Evolutionary conservation across 352 stramenopile genomes (phyloP).

Genomic region (Elongisporangium anandrum): DNA sequence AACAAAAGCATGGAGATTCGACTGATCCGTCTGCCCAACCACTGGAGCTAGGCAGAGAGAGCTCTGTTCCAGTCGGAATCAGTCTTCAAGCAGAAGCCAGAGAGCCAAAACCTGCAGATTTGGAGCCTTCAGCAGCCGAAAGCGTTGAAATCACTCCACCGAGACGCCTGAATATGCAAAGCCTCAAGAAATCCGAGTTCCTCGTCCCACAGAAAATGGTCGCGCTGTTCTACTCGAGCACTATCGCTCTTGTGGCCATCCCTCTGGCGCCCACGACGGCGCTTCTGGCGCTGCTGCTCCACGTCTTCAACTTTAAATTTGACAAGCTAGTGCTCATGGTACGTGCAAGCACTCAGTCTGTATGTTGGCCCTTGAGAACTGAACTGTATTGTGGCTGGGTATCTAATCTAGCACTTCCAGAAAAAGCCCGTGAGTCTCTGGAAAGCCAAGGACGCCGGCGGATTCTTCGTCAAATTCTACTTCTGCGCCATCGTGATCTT

Average conservation of each 20-base stretch:
- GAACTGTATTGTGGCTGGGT: neutral
- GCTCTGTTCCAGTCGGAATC: neutral
- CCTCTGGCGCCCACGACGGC: conserved; percentile 57
- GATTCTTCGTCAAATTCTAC: conserved; percentile 89
- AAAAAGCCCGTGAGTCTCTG: conserved; percentile 69
- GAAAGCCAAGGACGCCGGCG: conserved; percentile 70
- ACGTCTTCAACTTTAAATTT: conserved; percentile 81
- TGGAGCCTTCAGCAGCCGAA: neutral
- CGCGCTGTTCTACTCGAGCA: conserved; percentile 72
- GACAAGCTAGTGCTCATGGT: conserved; percentile 73
- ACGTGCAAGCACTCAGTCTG: too few relatives aligned
- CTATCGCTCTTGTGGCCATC: conserved; percentile 65
- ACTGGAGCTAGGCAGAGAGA: neutral
- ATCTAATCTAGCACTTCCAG: conserved; percentile 48
- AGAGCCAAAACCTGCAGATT: neutral
- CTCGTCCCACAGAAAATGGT: conserved; percentile 82
- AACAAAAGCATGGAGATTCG: neutral
- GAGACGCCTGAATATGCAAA: neutral
- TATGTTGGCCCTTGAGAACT: neutral
- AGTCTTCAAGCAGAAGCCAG: neutral
- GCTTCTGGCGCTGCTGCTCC: conserved; percentile 46
- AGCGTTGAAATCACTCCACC: neutral
- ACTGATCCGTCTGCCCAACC: neutral
- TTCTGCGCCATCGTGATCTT: conserved; percentile 68
- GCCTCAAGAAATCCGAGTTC: conserved; percentile 43